Percentiles rank a stretch among this genome's conserved stretches.
Evolutionary conservation across 352 stramenopile genomes (phyloP).

Genomic region (Phytophthora fragariae): DNA sequence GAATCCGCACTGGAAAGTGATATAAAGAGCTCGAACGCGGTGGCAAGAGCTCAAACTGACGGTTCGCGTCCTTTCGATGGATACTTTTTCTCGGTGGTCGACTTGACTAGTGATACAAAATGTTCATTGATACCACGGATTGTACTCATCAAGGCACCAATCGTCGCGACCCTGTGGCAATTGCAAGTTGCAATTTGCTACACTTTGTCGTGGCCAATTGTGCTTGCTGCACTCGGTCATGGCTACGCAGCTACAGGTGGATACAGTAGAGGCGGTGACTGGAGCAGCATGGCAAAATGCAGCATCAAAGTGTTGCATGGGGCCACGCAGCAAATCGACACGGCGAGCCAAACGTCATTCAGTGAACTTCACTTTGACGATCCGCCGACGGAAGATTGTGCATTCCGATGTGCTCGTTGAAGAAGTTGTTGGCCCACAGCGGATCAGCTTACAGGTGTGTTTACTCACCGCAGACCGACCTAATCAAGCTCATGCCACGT

Average conservation of each 20-base stretch:
- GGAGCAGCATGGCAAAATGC: not conserved
- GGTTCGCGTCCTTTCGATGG: constrained; percentile 28
- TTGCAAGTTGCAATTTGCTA: too few relatives aligned
- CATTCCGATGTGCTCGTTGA: constrained; percentile 27
- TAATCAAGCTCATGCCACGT: constrained; percentile 1
- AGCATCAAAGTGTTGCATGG: not conserved
- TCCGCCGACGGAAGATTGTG: constrained; percentile 25
- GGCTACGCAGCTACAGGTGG: too few relatives aligned
- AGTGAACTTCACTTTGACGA: constrained; percentile 9
- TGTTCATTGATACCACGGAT: not conserved
- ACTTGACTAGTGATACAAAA: not conserved
- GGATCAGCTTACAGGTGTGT: not conserved
- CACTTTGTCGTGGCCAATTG: not conserved
- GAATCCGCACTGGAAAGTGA: not conserved
- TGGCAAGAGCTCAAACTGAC: not conserved
- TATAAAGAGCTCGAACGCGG: not conserved
- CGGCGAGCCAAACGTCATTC: constrained; percentile 12
- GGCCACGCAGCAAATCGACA: constrained; percentile 6
- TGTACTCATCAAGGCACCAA: constrained; percentile 17
- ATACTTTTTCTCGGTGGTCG: constrained; percentile 38
- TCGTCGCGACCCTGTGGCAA: not conserved
- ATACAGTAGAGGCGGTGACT: not conserved
- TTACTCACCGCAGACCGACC: constrained; percentile 2
- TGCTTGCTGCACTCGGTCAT: not conserved
- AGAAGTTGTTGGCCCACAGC: not conserved